Evolutionary conservation across 2,329 filamentous ascomycete genomes (phyloP).

Genomic region (Colletotrichum siamense): DNA sequence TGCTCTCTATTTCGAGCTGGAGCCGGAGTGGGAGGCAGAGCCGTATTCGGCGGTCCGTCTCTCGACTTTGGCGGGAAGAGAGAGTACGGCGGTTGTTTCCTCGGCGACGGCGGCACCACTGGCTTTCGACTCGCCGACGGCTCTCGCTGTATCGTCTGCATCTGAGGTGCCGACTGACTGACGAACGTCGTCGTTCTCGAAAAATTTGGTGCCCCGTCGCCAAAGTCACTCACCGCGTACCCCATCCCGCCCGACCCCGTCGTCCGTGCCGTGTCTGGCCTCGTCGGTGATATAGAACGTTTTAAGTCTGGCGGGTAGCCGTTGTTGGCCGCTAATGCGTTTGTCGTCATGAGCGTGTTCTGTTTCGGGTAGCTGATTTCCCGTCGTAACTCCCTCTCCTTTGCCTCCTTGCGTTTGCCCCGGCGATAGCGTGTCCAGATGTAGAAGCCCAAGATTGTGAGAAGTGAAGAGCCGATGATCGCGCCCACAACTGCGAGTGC

Average conservation of each 20-base stretch:
- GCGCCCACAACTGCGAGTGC: conserved; percentile 47
- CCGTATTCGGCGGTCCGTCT: background rate
- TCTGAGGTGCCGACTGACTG: background rate
- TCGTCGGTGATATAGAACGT: background rate
- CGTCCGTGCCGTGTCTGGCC: conserved; percentile 21
- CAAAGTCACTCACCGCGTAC: conserved; percentile 3
- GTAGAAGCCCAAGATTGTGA: conserved; percentile 42
- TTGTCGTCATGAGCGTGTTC: conserved; percentile 22
- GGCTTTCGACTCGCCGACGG: conserved; percentile 1
- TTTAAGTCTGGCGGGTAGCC: conserved; percentile 31
- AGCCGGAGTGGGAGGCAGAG: conserved; percentile 1
- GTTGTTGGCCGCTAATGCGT: conserved; percentile 6
- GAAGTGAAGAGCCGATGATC: conserved; percentile 45
- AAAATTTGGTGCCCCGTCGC: conserved; percentile 10
- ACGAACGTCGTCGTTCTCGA: conserved; percentile 7
- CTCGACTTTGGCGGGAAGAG: conserved; percentile 8
- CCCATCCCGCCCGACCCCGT: background rate
- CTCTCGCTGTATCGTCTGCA: background rate
- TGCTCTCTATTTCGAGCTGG: background rate
- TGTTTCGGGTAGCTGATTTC: conserved; percentile 28
- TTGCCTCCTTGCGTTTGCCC: conserved; percentile 24
- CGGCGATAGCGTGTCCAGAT: conserved; percentile 35
- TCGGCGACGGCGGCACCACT: conserved; percentile 4
- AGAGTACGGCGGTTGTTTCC: background rate
- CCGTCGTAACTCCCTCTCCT: background rate